Evolutionary conservation across 352 stramenopile species (phyloP), one percentile per base, ranked within the genome.

Genomic region (Globisporangium spinosum): DNA sequence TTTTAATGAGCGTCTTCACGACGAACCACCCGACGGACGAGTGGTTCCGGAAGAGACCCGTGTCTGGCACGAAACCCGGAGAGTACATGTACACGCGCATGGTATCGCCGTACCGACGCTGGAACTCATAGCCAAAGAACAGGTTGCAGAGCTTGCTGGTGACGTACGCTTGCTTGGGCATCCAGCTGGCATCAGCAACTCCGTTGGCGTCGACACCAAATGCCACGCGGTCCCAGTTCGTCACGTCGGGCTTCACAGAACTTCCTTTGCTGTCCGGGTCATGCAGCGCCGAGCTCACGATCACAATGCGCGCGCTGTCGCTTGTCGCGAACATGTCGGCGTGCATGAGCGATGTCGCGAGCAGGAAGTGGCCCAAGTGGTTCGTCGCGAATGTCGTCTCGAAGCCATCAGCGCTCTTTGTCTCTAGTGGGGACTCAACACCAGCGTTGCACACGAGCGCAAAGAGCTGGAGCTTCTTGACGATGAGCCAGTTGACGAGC

Each of bases 141-240:
- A 82, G 34, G 29, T 85, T 82, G 67, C 75, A 84, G 15, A 82
- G 70, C 49, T 82, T 85, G 67, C 64, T 79, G 3, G 70, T 82
- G 25, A 64, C 51, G 69, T 82, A 85, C 49, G 70, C 67, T 9
- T 65, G 61, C 62, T 12, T 67, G 47, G 25, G 65, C 29, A 57
- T 56, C 66, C 60, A 71, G 59, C 6, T 47, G 27, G n/a, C 20
- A 29, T 64, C 47, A 20, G 40, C 40, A 13, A 47, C 40, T 29
- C 51, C 34, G 4, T 17, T 22, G 1, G 40, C 23, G 10, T 62
- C 64, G 13, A 47, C 40, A n/a, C 74, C 77, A 3, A 70, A 77
- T 8, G 74, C 71, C 32, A 84, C 67, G n/a, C 68, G 65, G 12
- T 81, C 54, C 70, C 69, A 72, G 64, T 80, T 51, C 29, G 65